Base-by-base conservation (phyloP, 805 yeast genomes). In the Blastobotrys terrestris region DNA sequence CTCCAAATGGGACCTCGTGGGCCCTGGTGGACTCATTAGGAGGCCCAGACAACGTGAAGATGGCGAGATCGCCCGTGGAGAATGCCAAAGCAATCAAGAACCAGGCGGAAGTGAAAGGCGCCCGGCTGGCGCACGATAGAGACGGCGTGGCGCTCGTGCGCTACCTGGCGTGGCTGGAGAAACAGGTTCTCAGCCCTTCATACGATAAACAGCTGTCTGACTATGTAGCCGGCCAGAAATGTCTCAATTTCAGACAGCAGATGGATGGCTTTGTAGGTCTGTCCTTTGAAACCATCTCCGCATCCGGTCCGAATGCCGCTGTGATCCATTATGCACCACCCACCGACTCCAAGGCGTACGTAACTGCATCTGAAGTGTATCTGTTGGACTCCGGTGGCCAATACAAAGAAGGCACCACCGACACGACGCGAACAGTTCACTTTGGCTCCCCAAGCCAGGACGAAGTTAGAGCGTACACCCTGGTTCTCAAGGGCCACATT, bases 341-440 rank as follows among this genome's bases (percentile, higher is more conserved):
- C 61, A 73, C 49, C 53, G 83, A 77, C 11, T 74, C 78, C 16
- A 77, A 79, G 51, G 72, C 85, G 1, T 67, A 77, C 53, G 80
- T 94, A 54, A 84, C 86, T 62, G 83, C 85, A 6, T 68, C 77
- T 18, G 78, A 84, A 53, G 78, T 90, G 1, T 90, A 85, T 60
- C 72, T 94, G 56, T 74, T 87, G 55, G 99, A 94, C 67, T 81
- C 96, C 1, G 99, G 99, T 2, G 87, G 94, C 0, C 99, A 94
- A 62, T 92, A 80, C 64, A 67, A 85, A 19, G 96, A 91, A 63
- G 99, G 99, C 8, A 94, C 99, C 0, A 94, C 99, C 0, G 99
- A 94, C 66, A 88, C 92, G 22, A 94, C 99, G 0, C 77, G 99
- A 61, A 89, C 97, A 0, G 69, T 82, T 48, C 92, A 87, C 66